A percentile compares a stretch with the other conserved stretches of the same genome.
Conservation (phyloP, 768 basidiomycete genomes). For the Amanita rubescens region DNA sequence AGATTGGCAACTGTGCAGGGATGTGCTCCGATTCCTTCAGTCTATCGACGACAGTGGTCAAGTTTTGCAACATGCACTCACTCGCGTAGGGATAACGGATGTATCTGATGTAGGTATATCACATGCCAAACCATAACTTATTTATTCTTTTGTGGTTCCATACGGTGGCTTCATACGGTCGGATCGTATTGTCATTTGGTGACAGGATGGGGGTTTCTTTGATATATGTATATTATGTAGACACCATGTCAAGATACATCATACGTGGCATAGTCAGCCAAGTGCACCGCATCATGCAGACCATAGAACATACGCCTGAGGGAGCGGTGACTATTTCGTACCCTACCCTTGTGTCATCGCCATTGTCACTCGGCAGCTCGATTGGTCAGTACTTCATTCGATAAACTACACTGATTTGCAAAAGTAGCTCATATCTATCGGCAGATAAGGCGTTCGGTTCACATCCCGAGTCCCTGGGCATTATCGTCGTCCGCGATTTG, state of each 20-base stretch:
- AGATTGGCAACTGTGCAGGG: conserved; percentile 89
- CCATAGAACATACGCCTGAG: conserved; percentile 32
- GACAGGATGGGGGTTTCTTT: neutral
- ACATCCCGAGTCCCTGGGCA: conserved; percentile 64
- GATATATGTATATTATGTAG: neutral
- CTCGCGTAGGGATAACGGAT: conserved; percentile 24
- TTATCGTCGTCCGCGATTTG: conserved; percentile 77
- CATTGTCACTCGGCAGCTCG: conserved; percentile 43
- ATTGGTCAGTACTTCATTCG: conserved; percentile 42
- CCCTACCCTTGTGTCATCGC: conserved; percentile 42
- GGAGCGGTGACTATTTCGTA: conserved; percentile 62
- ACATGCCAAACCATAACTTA: neutral
- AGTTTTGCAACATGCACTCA: conserved; percentile 56
- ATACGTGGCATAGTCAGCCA: conserved; percentile 10
- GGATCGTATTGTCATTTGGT: neutral
- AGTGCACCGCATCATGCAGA: conserved; percentile 14
- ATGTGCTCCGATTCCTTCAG: conserved; percentile 86
- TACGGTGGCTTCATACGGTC: neutral
- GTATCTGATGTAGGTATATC: neutral
- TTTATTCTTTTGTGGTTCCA: neutral
- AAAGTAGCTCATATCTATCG: conserved; percentile 1
- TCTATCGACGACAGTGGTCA: conserved; percentile 85
- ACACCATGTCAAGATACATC: conserved; percentile 17
- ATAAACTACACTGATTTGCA: neutral
- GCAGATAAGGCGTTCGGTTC: conserved; percentile 81